Evolutionary conservation across 495 filamentous ascomycete species (phyloP).

Genomic region (Rhizodiscina lignyota): DNA sequence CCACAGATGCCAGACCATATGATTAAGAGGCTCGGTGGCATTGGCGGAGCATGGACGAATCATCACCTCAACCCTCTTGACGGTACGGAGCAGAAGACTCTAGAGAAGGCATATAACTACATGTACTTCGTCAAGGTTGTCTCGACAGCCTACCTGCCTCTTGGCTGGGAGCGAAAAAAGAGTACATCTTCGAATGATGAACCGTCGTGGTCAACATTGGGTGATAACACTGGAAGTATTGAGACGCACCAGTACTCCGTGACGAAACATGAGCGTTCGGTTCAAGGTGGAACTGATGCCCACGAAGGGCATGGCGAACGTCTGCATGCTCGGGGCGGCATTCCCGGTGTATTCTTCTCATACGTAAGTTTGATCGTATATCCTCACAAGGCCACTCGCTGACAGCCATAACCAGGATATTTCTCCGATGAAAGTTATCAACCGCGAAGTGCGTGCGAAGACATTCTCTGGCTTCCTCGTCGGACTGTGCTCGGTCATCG

Average conservation of each 20-base stretch:
- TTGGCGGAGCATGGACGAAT: constrained; percentile 47
- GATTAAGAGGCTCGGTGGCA: constrained; percentile 37
- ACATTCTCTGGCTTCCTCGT: constrained; percentile 80
- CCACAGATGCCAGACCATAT: constrained; percentile 72
- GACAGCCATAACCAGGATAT: constrained; percentile 49
- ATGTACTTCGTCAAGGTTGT: constrained; percentile 99
- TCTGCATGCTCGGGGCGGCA: constrained; percentile 74
- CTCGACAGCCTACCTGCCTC: constrained; percentile 78
- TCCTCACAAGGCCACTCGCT: not conserved
- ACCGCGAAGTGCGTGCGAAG: constrained; percentile 78
- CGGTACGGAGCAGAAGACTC: constrained; percentile 53
- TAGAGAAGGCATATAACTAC: constrained; percentile 77
- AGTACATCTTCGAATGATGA: constrained; percentile 2
- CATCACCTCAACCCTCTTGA: constrained; percentile 92
- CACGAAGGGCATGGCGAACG: constrained; percentile 80
- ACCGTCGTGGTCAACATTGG: not conserved
- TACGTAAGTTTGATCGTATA: constrained; percentile 42
- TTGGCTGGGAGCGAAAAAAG: constrained; percentile 51
- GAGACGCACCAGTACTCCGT: constrained; percentile 98
- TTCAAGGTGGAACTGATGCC: constrained; percentile 64
- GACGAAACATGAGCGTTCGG: constrained; percentile 80
- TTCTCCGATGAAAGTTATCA: constrained; percentile 99
- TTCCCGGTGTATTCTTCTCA: constrained; percentile 95
- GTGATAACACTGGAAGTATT: constrained; percentile 50
- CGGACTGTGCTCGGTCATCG: constrained; percentile 85